phyloP scores from a whole-genome alignment of 371 early-diverging fungal species.

The Sporodiniella umbellata region DNA sequence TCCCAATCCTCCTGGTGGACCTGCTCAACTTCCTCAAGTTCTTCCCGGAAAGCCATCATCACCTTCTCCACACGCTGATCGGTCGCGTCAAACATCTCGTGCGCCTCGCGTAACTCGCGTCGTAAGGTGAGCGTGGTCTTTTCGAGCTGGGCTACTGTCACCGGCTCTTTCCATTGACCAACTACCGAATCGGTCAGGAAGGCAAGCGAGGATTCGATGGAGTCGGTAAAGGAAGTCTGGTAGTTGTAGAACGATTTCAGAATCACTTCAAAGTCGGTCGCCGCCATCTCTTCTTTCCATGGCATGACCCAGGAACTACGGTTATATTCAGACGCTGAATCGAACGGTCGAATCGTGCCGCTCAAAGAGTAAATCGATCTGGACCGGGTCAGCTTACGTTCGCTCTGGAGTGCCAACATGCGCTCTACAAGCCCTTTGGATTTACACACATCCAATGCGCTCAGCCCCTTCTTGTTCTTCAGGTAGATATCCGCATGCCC shows the following conservation, averaged over 20 bases:
- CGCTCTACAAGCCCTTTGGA: slow-evolving; percentile 23
- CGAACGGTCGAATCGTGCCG: slow-evolving; percentile 37
- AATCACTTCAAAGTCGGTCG: slow-evolving; percentile 48
- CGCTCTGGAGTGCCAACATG: slow-evolving; percentile 19
- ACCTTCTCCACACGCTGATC: slow-evolving; percentile 53
- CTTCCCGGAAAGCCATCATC: slow-evolving; percentile 52
- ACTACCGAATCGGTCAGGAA: slow-evolving; percentile 53
- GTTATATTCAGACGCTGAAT: slow-evolving; percentile 39
- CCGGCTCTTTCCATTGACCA: slow-evolving; percentile 5
- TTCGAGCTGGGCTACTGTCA: slow-evolving; percentile 12
- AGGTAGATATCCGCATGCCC: slow-evolving; percentile 44
- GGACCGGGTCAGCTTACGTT: slow-evolving; percentile 22
- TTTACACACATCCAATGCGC: slow-evolving; percentile 50
- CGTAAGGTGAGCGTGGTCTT: slow-evolving; percentile 39
- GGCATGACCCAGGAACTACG: slow-evolving; percentile 1
- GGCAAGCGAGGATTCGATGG: slow-evolving; percentile 49
- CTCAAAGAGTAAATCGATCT: slow-evolving; percentile 20
- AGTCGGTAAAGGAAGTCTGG: slow-evolving; percentile 53
- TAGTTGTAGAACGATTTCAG: slow-evolving; percentile 52
- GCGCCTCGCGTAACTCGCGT: slow-evolving; percentile 51
- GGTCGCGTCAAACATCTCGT: slow-evolving; percentile 55
- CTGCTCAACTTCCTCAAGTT: slow-evolving; percentile 50
- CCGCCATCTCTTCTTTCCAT: background rate
- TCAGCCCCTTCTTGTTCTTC: slow-evolving; percentile 52
- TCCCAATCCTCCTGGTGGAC: slow-evolving; percentile 44